Evolutionary conservation across 2,329 filamentous ascomycete species (phyloP).

Genomic region (Colletotrichum truncatum): DNA sequence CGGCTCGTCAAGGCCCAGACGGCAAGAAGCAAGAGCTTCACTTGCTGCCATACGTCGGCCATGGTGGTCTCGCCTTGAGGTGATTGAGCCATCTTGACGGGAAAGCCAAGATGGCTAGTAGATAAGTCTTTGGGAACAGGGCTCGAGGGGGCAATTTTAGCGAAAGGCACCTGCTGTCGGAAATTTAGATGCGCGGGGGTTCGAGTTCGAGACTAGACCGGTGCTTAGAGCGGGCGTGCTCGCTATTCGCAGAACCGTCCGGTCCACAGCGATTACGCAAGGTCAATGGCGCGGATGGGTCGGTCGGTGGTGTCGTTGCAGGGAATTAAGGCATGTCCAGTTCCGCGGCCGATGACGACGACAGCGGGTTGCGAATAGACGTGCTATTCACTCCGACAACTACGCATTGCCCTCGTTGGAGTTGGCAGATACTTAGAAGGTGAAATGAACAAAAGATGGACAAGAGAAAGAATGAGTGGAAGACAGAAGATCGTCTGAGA

Average conservation of each 20-base stretch:
- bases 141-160: not conserved
- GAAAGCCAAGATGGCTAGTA: not conserved
- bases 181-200: not conserved
- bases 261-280: constrained; percentile 20
- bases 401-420: not conserved
- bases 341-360: constrained; percentile 1
- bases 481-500: not conserved
- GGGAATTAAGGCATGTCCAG: constrained; percentile 10
- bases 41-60: constrained; percentile 33
- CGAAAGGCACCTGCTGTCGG: not conserved
- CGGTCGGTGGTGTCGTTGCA: constrained; percentile 9
- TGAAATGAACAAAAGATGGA: not conserved
- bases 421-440: not conserved
- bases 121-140: not conserved
- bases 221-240: constrained; percentile 3
- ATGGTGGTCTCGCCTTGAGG: constrained; percentile 31
- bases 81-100: constrained; percentile 17
- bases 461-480: not conserved
- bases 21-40: constrained; percentile 34
- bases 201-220: not conserved
- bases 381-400: constrained; percentile 1
- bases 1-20: constrained; percentile 44
- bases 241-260: constrained; percentile 7
- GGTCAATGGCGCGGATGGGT: constrained; percentile 11
- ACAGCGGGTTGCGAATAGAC: not conserved